These are phyloP conservation scores for Fusarium sarcochroum DNA, from an alignment of 2,329 filamentous ascomycete genomes.

Conservation along the genomic window DNA sequence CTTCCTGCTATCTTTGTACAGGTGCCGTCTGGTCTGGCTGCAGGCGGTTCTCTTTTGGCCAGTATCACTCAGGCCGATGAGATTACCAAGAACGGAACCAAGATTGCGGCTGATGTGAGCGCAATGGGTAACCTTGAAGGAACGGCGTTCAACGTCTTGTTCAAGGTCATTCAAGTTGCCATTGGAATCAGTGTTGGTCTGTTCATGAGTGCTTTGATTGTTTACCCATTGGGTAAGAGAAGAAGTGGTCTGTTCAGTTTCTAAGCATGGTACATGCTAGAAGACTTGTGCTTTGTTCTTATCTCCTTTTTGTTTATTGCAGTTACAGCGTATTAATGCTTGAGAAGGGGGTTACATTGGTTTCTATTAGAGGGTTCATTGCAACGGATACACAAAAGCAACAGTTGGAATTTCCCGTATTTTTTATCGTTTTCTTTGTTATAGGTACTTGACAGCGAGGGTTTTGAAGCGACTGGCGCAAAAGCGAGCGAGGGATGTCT, in stretches of 20 bases:
- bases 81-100: conserved; percentile 62
- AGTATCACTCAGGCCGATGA: conserved; percentile 70
- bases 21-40: conserved; percentile 74
- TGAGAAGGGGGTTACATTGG: background rate
- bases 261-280: conserved; percentile 45
- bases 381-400: conserved; percentile 9
- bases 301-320: background rate
- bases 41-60: conserved; percentile 70
- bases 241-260: conserved; percentile 71
- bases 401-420: conserved; percentile 7
- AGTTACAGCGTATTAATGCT: background rate
- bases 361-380: background rate
- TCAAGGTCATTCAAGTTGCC: conserved; percentile 72
- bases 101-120: conserved; percentile 43
- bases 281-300: background rate
- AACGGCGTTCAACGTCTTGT: conserved; percentile 67
- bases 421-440: conserved; percentile 7
- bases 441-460: background rate
- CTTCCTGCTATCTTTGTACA: conserved; percentile 87
- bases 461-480: conserved; percentile 31
- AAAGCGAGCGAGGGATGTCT: conserved; percentile 31
- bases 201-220: conserved; percentile 68
- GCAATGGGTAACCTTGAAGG: conserved; percentile 55
- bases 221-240: conserved; percentile 70
- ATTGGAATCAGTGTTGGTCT: conserved; percentile 74